phyloP scores from a whole-genome alignment of 352 stramenopile genomes.

The Globisporangium camurandrum region DNA sequence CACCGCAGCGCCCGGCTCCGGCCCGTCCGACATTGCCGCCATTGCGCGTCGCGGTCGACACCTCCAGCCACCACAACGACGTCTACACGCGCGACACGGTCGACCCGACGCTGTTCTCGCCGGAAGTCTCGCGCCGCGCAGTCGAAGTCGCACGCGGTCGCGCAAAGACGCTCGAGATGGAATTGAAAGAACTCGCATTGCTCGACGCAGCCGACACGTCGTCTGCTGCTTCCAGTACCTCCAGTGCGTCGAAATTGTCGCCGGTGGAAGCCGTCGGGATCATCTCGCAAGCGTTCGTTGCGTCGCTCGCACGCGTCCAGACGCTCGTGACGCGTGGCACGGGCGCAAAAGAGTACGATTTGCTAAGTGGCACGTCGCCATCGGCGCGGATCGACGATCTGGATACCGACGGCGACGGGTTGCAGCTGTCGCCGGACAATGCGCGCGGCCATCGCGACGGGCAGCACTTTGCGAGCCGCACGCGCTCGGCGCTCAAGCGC shows the following conservation, averaged over 20 bases:
- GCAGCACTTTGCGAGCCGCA: slow-evolving; percentile 46
- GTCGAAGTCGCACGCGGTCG: slow-evolving; percentile 79
- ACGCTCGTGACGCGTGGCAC: slow-evolving; percentile 38
- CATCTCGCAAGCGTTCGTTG: slow-evolving; percentile 52
- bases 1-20: slow-evolving; percentile 5
- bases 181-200: slow-evolving; percentile 63
- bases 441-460: slow-evolving; percentile 41
- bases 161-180: slow-evolving; percentile 57
- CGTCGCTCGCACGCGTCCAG: slow-evolving; percentile 53
- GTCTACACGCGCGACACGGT: slow-evolving; percentile 46
- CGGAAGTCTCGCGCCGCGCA: slow-evolving; percentile 71
- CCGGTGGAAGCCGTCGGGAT: slow-evolving; percentile 51
- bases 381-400: slow-evolving; percentile 61
- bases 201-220: slow-evolving; percentile 26
- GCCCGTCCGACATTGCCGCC: slow-evolving; percentile 8
- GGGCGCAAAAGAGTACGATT: slow-evolving; percentile 62
- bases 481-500: slow-evolving; percentile 61
- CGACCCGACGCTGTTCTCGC: slow-evolving; percentile 72
- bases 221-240: too few relatives aligned
- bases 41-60: slow-evolving; percentile 16
- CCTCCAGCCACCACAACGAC: too few relatives aligned
- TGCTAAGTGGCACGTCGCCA: slow-evolving; percentile 44
- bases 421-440: slow-evolving; percentile 73
- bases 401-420: slow-evolving; percentile 70
- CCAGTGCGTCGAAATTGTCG: slow-evolving; percentile 28